Evolutionary conservation across 2,329 filamentous ascomycete species (phyloP).

Genomic region (Aspergillus brunneoviolaceus): DNA sequence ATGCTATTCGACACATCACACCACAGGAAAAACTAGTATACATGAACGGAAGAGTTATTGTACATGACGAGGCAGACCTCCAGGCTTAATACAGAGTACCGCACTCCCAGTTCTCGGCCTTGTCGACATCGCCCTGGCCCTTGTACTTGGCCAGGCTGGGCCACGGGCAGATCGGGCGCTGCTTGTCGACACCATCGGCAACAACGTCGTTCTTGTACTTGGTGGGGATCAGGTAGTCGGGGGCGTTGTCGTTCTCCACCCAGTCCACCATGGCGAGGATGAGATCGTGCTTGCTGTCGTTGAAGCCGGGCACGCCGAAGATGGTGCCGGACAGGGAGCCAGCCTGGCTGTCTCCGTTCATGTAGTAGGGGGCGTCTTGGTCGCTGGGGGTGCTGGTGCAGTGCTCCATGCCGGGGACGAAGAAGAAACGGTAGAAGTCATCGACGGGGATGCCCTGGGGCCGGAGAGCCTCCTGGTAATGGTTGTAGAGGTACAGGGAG

Average conservation of each 20-base stretch:
- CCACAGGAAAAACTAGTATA: too few relatives aligned
- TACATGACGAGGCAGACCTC: too few relatives aligned
- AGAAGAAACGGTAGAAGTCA: conserved; percentile 19
- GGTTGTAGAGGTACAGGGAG: conserved; percentile 12
- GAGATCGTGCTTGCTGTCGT: conserved; percentile 18
- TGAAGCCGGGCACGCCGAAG: conserved; percentile 11
- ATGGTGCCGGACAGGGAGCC: background rate
- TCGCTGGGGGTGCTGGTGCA: conserved; percentile 5
- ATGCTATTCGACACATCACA: too few relatives aligned
- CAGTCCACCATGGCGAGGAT: conserved; percentile 20
- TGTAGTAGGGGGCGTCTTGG: conserved; percentile 8
- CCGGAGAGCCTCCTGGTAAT: background rate
- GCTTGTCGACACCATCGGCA: conserved; percentile 2
- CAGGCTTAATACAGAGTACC: background rate
- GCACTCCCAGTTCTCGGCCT: conserved; percentile 7
- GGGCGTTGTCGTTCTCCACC: conserved; percentile 21
- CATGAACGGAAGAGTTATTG: too few relatives aligned
- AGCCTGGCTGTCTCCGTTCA: conserved; percentile 10
- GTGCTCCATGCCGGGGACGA: conserved; percentile 19
- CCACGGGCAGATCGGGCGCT: conserved; percentile 1
- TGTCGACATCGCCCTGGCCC: conserved; percentile 1
- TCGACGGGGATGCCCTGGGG: conserved; percentile 11
- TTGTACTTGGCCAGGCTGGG: conserved; percentile 6
- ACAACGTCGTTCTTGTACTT: conserved; percentile 11
- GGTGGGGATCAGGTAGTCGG: conserved; percentile 17